Conservation (phyloP, 345 rosid species). For the Ricinus communis region DNA sequence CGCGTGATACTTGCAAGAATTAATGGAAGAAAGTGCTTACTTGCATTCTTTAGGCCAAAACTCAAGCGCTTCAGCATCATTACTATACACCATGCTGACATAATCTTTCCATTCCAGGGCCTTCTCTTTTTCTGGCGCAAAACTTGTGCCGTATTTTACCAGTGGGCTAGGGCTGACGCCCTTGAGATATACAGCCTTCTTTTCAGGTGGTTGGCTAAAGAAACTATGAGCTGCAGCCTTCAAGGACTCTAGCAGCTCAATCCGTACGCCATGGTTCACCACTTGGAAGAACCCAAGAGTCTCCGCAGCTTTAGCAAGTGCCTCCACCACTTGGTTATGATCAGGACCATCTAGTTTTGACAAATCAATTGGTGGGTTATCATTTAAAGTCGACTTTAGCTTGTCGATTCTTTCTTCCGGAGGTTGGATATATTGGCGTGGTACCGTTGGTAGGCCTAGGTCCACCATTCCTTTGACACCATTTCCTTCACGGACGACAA, state of each 20-base stretch:
- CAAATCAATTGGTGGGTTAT: conserved; percentile 42
- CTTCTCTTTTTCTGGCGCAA: conserved; percentile 55
- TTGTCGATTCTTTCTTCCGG: conserved; percentile 46
- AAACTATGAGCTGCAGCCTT: conserved; percentile 45
- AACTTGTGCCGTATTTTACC: conserved; percentile 57
- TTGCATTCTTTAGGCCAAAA: conserved; percentile 54
- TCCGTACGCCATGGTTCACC: conserved; percentile 52
- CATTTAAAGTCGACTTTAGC: conserved; percentile 12
- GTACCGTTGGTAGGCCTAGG: conserved; percentile 40
- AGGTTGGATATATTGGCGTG: conserved; percentile 32
- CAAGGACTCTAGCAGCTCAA: conserved; percentile 43
- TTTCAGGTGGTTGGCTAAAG: conserved; percentile 41
- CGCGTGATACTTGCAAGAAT: no score
- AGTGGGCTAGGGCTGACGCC: conserved; percentile 49
- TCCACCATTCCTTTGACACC: conserved; percentile 59
- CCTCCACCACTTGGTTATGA: conserved; percentile 35
- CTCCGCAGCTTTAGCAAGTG: conserved; percentile 42
- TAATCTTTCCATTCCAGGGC: conserved; percentile 71
- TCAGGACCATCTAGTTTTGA: conserved; percentile 42
- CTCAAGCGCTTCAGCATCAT: conserved; percentile 48
- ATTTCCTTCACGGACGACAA: conserved; percentile 48
- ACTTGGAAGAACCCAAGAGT: conserved; percentile 63
- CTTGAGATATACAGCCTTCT: conserved; percentile 39
- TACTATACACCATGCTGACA: conserved; percentile 49
- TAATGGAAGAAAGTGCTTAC: conserved; percentile 16